Evolutionary conservation across 1,284 basidiomycete genomes (phyloP), one percentile per base, ranked within the genome.

Genomic region (Trichosporon ovoides): DNA sequence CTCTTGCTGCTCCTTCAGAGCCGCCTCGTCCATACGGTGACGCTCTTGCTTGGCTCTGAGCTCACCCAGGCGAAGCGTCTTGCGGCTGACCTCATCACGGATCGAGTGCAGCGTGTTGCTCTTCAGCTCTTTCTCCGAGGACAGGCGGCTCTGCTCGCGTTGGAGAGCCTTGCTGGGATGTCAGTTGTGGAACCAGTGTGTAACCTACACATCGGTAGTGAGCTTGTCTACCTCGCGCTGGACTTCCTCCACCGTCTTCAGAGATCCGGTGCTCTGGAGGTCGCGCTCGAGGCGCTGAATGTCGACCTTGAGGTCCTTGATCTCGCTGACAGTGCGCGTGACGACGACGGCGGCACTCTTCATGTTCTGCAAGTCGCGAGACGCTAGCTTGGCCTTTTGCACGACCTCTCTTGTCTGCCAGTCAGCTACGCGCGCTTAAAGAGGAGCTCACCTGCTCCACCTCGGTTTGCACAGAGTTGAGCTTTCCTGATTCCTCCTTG

Each of bases 181-280:
- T 57, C 52, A 60, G 52, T 1, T 4, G 3, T n/a, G 6, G 18
- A 19, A 3, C 18, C 11, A 10, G 2, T 0, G 20, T 3, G 18
- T 7, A 37, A 76, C 86, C 67, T 64, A 95, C 92, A 92, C 81
- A 55, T 87, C 80, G 18, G 75, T 76, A 1, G 82, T 80, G 34
- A 92, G 68, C 5, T 77, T 76, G 55, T 87, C 84, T 7, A 94
- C 79, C 67, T 93, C 86, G 22, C 71, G 77, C 71, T 95, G 88
- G 3, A 96, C 86, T 53, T 93, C 91, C 51, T 91, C 89, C 1
- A 84, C 83, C 0, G 91, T 92, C 75, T 86, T 89, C 7, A 84
- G 83, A 13, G 86, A 87, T 2, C 91, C 92, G 1, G 84, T 85
- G 4, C 82, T 78, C 20, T 82, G 78, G 12, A 97, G 80, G 38